These are phyloP conservation scores for Aspergillus ibericus DNA, from an alignment of 2,329 filamentous ascomycete genomes.

Conservation along the genomic window DNA sequence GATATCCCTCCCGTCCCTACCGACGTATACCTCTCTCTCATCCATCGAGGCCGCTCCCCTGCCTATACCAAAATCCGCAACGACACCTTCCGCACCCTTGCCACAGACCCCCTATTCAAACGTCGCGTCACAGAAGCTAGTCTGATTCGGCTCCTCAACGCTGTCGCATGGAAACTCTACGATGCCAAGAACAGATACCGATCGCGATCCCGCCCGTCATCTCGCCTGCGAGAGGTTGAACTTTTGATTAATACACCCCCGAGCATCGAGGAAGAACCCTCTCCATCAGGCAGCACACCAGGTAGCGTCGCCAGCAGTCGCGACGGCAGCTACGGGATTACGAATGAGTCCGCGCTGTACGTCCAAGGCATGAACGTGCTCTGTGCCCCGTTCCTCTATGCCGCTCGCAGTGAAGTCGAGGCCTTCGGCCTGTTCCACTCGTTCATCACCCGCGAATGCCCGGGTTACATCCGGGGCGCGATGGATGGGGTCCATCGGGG, in stretches of 20 bases:
- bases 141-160: constrained; percentile 89
- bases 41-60: constrained; percentile 89
- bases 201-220: constrained; percentile 40
- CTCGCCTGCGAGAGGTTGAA: constrained; percentile 50
- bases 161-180: constrained; percentile 88
- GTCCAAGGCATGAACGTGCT: constrained; percentile 99
- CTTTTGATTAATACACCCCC: constrained; percentile 40
- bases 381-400: constrained; percentile 92
- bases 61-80: constrained; percentile 98
- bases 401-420: constrained; percentile 89
- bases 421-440: constrained; percentile 89
- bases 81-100: constrained; percentile 94
- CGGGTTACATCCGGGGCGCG: constrained; percentile 88
- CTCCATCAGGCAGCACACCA: constrained; percentile 30
- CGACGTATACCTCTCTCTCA: constrained; percentile 82
- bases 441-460: constrained; percentile 83
- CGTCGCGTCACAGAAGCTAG: constrained; percentile 93
- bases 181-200: constrained; percentile 67
- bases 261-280: constrained; percentile 44
- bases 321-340: constrained; percentile 25
- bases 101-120: constrained; percentile 95
- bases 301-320: constrained; percentile 19
- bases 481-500: constrained; percentile 98
- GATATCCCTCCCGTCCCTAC: constrained; percentile 82
- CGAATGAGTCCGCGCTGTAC: constrained; percentile 76